Percentiles rank a stretch among this genome's conserved stretches.
Evolutionary conservation across 78 protist species (phyloP).

Genomic region (Dictyostelium firmibasis): DNA sequence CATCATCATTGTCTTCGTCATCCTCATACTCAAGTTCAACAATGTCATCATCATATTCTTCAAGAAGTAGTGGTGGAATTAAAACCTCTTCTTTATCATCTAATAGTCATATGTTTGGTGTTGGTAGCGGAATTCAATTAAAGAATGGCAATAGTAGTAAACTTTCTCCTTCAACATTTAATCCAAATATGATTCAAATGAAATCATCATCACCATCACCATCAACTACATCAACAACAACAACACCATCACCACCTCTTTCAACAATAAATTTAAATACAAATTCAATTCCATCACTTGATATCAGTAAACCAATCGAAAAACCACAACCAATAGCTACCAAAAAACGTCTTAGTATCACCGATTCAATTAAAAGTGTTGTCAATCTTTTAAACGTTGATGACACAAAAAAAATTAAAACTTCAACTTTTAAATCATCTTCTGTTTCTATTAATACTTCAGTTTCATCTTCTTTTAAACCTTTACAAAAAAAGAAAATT

Average conservation of each 20-base stretch:
- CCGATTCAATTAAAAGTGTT: conserved; percentile 15
- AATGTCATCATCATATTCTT: not conserved
- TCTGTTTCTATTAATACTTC: not conserved
- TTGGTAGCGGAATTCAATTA: not conserved
- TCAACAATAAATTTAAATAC: not conserved
- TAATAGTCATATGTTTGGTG: not conserved
- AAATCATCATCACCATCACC: not conserved
- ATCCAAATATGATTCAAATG: not conserved
- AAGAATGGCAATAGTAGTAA: not conserved
- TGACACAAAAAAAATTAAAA: not conserved
- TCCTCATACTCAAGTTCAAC: not conserved
- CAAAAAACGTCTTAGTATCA: conserved; percentile 1
- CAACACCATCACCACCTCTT: not conserved
- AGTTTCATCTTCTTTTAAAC: not conserved
- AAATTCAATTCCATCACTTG: not conserved
- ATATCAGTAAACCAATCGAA: not conserved
- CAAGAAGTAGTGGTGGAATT: not conserved
- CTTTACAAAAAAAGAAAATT: not conserved
- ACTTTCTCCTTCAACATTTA: not conserved
- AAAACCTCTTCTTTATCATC: conserved; percentile 1
- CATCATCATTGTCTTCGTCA: not conserved
- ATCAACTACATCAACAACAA: not conserved
- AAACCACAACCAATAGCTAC: not conserved
- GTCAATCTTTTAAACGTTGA: not conserved
- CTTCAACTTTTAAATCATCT: not conserved